Conservation (phyloP, 2,329 filamentous ascomycete species). For the Ophiostoma novo-ulmi region DNA sequence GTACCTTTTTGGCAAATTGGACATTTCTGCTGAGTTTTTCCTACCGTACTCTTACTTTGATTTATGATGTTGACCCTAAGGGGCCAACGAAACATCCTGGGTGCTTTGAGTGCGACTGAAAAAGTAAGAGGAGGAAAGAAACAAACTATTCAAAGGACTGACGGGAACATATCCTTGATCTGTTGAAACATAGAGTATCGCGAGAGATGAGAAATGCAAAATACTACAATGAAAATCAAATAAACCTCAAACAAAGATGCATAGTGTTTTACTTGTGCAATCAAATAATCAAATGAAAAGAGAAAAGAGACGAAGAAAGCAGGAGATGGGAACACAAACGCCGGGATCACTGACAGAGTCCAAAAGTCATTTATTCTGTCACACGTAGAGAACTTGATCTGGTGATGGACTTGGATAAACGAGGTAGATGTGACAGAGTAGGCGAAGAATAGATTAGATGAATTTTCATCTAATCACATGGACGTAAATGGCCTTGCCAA, state of each 20-base stretch:
- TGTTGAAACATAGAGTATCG: background rate
- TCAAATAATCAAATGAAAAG: too few species aligned
- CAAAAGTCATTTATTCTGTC: background rate
- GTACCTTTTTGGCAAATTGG: too few species aligned
- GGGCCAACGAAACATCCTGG: background rate
- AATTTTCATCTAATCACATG: too few species aligned
- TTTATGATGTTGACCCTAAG: too few species aligned
- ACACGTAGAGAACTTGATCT: background rate
- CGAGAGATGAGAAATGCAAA: too few species aligned
- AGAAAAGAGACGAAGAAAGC: background rate
- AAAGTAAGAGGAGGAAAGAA: background rate
- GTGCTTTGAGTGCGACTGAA: background rate
- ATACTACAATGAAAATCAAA: background rate
- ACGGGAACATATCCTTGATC: background rate
- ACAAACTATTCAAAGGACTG: too few species aligned
- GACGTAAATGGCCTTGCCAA: too few species aligned
- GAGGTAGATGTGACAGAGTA: background rate
- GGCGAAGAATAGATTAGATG: too few species aligned
- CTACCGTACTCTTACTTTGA: too few species aligned
- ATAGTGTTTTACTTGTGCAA: too few species aligned
- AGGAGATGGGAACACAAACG: background rate
- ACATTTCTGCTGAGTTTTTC: too few species aligned
- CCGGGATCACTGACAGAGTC: background rate
- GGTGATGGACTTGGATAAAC: background rate
- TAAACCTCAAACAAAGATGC: background rate